Evolutionary conservation across 306 rosid species (phyloP), one percentile per base, ranked within the genome.

Genomic region (Pueraria montana): DNA sequence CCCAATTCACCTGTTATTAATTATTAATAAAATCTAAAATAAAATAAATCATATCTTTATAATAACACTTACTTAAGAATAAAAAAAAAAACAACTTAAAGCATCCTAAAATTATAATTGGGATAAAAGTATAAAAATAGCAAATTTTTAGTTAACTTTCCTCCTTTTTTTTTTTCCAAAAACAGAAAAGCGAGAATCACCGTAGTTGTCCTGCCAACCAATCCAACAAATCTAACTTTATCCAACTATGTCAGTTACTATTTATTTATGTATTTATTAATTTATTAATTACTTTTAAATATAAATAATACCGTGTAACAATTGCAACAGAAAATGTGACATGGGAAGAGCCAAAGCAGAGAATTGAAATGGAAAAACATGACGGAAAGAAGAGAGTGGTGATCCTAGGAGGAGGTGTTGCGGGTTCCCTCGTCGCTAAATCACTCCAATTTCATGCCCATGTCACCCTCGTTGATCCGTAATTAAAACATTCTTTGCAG

Each of bases 381-480:
- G 24, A 3, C 0, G 24, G 42, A 23, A 71, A 78, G 23, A 83
- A 82, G 24, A 87, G 87, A 68, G 91, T 92, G 85, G 96, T 86
- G 72, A 85, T 94, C 75, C 2, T 92, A 6, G 97, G 97, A 24
- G 98, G 96, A 0, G 98, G 98, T 23, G 71, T 92, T 3, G 96
- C 92, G 8, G 98, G 98, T 62, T 90, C 97, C 6, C 59, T 84
- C 48, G 20, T 90, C 0, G 92, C 97, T 30, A 90, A 89, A 84
- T 83, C 91, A 63, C 90, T 94, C 70, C 97, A 92, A 61, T 88
- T 67, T 53, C 65, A 21, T 82, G 81, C 97, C 8, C 81, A 83
- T 84, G 85, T 93, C 77, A 90, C 90, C 69, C 95, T 94, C 71
- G 78, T 93, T 86, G 97, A 94, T 77, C 84, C 89, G 97, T 94